Base-by-base conservation (phyloP, 768 basidiomycete species). In the Macrolepiota albuminosa region DNA sequence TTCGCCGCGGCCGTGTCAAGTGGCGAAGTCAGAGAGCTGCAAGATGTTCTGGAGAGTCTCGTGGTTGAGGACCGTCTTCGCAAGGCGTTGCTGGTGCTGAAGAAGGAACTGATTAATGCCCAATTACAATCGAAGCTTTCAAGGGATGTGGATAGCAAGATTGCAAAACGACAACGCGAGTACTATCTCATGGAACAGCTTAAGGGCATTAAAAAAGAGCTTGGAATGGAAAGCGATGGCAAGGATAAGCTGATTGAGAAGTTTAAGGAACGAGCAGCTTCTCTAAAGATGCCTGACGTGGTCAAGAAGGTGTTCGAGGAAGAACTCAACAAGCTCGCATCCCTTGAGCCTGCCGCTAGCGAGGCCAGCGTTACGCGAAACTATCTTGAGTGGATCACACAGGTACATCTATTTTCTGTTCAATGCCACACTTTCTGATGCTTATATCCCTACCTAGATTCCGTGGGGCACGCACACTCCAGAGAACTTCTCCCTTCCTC, bases 171-270 rank as follows among this genome's bases (percentile, higher is more conserved):
- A 6, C 95, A 97, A 70, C 78, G 94, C 56, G 95, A 97, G 75
- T 95, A 95, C 66, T 97, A 95, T 69, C 78, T 98, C 54, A 95
- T 95, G 91, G 95, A 98, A 70, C 95, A 98, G 73, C 82, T 98
- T 47, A 94, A 94, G 72, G 92, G 91, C 3, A 95, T 96, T 73
- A 96, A 96, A 80, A 95, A 93, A 76, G 95, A 96, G 72, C 80
- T 96, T 8, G 95, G 95, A 0, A 93, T 96, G 87, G 94, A 96
- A 72, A 88, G 85, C 7, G 94, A 96, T 61, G 94, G 94, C 4
- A 96, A 96, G 79, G 95, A 96, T 73, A 93, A 93, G 73, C 74
- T 97, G 40, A 89, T 96, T 42, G 91, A 95, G 70, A 91, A 93
- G 77, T 93, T 96, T 75, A 89, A 85, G 73, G 90, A 95, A 70